Conservation (phyloP, 257 asterid species). For the Phtheirospermum japonicum region DNA sequence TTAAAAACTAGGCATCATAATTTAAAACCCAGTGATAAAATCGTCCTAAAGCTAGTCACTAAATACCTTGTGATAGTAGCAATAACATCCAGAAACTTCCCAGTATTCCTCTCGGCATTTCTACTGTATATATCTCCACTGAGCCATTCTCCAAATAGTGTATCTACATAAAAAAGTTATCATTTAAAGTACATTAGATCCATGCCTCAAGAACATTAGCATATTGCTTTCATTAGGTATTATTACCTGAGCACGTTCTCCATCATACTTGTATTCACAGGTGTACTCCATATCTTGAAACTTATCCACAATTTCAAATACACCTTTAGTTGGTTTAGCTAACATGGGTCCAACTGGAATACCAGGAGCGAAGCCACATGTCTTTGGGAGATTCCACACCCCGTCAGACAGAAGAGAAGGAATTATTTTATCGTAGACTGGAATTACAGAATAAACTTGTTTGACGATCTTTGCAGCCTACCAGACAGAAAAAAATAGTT, state of each 20-base stretch:
- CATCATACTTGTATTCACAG: conserved; percentile 97
- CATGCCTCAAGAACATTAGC: conserved; percentile 22
- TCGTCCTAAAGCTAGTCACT: conserved; percentile 10
- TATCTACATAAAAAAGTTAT: conserved; percentile 49
- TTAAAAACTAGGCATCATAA: conserved; percentile 8
- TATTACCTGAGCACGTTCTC: conserved; percentile 96
- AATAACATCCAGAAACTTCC: conserved; percentile 91
- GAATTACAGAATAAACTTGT: conserved; percentile 86
- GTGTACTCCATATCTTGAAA: conserved; percentile 88
- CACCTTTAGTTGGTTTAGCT: conserved; percentile 96
- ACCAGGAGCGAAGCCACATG: conserved; percentile 84
- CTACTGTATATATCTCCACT: conserved; percentile 97
- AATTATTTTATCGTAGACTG: conserved; percentile 79
- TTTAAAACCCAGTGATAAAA: conserved; percentile 10
- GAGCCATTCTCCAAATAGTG: conserved; percentile 82
- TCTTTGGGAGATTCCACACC: conserved; percentile 85
- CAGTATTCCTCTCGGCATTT: conserved; percentile 90
- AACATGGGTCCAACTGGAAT: conserved; percentile 97
- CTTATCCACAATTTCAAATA: conserved; percentile 89
- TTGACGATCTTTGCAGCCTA: conserved; percentile 93
- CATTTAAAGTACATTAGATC: not conserved
- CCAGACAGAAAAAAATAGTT: conserved; percentile 24
- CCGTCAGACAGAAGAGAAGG: conserved; percentile 86
- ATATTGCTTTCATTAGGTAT: conserved; percentile 20
- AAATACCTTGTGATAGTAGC: conserved; percentile 71